A percentile compares a stretch with the other conserved stretches of the same genome.
Evolutionary conservation across 2,329 filamentous ascomycete genomes (phyloP).

Genomic region (Neopestalotiopsis sp.): DNA sequence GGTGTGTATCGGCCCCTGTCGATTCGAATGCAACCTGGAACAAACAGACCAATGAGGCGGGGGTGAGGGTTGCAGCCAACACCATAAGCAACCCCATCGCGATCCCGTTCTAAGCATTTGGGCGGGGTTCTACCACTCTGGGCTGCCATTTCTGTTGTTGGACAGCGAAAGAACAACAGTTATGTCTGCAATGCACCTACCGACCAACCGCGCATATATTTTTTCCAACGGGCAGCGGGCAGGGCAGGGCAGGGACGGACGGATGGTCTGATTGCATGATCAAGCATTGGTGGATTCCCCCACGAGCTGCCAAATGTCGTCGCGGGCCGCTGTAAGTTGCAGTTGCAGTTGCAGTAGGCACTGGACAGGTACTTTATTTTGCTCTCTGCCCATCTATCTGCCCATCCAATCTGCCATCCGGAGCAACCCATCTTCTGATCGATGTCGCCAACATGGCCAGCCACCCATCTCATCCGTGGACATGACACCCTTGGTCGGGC

Average conservation of each 20-base stretch:
- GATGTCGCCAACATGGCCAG: not conserved
- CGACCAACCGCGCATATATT: not conserved
- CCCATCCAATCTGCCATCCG: too few relatives aligned
- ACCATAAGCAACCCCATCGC: constrained; percentile 6
- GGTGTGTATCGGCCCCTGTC: not conserved
- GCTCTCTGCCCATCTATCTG: not conserved
- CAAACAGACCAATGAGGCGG: constrained; percentile 9
- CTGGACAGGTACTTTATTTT: too few relatives aligned
- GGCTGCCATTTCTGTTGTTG: not conserved
- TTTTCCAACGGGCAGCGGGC: not conserved
- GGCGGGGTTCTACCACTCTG: not conserved
- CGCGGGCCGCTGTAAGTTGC: not conserved
- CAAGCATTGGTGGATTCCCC: not conserved
- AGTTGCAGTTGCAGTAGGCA: not conserved
- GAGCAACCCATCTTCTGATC: not conserved
- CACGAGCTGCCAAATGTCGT: not conserved
- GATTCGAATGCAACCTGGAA: not conserved
- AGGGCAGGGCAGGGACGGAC: too few relatives aligned
- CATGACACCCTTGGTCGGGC: not conserved
- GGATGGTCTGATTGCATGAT: not conserved
- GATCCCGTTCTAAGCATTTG: not conserved
- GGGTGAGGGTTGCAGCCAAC: constrained; percentile 4
- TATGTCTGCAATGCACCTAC: not conserved
- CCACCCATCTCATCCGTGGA: not conserved
- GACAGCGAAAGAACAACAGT: not conserved